phyloP scores from a whole-genome alignment of 805 yeast species.

The Nakazawaea pomicola region DNA sequence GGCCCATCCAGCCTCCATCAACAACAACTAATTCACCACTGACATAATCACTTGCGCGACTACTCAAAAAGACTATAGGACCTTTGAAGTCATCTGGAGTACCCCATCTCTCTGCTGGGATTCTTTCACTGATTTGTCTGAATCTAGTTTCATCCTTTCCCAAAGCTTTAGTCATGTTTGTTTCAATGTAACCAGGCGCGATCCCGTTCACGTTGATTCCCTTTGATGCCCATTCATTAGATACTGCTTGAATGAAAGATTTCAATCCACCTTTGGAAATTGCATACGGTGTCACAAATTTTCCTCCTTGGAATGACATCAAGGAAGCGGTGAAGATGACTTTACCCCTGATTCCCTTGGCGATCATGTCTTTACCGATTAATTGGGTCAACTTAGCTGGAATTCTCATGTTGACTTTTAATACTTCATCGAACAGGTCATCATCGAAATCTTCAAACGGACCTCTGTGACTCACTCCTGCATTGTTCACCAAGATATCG shows the following conservation, averaged over 20 bases:
- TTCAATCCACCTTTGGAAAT: slow-evolving; percentile 38
- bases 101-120: slow-evolving; percentile 47
- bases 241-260: slow-evolving; percentile 30
- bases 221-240: slow-evolving; percentile 39
- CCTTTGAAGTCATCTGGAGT: slow-evolving; percentile 42
- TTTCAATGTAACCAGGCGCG: slow-evolving; percentile 45
- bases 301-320: slow-evolving; percentile 36
- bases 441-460: slow-evolving; percentile 31
- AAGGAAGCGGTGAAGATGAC: slow-evolving; percentile 38
- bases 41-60: slow-evolving; percentile 45
- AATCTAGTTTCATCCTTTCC: slow-evolving; percentile 22
- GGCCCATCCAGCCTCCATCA: slow-evolving; percentile 51
- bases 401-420: slow-evolving; percentile 35
- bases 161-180: slow-evolving; percentile 36
- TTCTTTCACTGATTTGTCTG: slow-evolving; percentile 28
- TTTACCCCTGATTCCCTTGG: slow-evolving; percentile 29
- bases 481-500: slow-evolving; percentile 30
- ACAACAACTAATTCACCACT: slow-evolving; percentile 47
- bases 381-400: slow-evolving; percentile 32
- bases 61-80: slow-evolving; percentile 37
- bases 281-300: slow-evolving; percentile 32
- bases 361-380: slow-evolving; percentile 32
- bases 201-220: slow-evolving; percentile 45
- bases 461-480: slow-evolving; percentile 29
- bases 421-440: slow-evolving; percentile 31